These are phyloP conservation scores for Sanguinoderma infundibulare DNA, from an alignment of 1,284 basidiomycete genomes.

Conservation along the genomic window DNA sequence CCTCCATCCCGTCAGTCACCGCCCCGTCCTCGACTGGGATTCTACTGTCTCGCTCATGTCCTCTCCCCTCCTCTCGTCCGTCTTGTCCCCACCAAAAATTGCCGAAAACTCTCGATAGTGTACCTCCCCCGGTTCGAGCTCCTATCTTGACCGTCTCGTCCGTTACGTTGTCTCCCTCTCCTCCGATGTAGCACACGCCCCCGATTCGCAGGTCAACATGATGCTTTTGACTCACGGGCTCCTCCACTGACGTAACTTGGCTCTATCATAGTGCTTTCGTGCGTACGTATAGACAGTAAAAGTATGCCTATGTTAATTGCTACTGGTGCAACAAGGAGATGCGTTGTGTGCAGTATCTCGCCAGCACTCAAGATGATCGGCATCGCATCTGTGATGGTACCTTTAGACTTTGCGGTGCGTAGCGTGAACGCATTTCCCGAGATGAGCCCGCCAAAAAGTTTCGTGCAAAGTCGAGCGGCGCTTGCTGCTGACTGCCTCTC, in stretches of 20 bases:
- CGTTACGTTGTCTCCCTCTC: constrained; percentile 9
- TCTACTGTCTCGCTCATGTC: constrained; percentile 6
- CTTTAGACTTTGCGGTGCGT: not conserved
- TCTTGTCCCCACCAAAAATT: constrained; percentile 17
- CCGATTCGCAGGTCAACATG: constrained; percentile 25
- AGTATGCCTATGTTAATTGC: constrained; percentile 36
- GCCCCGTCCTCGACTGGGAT: not conserved
- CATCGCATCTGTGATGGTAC: not conserved
- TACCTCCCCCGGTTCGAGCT: constrained; percentile 20
- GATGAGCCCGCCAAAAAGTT: constrained; percentile 10
- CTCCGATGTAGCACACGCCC: constrained; percentile 22
- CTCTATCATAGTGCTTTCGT: constrained; percentile 37
- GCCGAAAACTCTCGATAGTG: constrained; percentile 21
- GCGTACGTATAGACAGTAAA: constrained; percentile 38
- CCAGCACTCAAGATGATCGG: not conserved
- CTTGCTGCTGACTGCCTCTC: not conserved
- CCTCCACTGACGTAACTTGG: constrained; percentile 24
- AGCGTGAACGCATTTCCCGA: constrained; percentile 2
- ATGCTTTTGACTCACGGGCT: constrained; percentile 27
- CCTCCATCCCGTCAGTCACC: not conserved
- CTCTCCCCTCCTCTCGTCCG: constrained; percentile 8
- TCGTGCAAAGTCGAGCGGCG: constrained; percentile 10
- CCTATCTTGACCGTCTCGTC: constrained; percentile 21
- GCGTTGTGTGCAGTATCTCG: constrained; percentile 14
- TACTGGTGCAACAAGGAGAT: constrained; percentile 27